Evolutionary conservation across 108 stramenopile genomes (phyloP).

Genomic region (Skeletonema tropicum): DNA sequence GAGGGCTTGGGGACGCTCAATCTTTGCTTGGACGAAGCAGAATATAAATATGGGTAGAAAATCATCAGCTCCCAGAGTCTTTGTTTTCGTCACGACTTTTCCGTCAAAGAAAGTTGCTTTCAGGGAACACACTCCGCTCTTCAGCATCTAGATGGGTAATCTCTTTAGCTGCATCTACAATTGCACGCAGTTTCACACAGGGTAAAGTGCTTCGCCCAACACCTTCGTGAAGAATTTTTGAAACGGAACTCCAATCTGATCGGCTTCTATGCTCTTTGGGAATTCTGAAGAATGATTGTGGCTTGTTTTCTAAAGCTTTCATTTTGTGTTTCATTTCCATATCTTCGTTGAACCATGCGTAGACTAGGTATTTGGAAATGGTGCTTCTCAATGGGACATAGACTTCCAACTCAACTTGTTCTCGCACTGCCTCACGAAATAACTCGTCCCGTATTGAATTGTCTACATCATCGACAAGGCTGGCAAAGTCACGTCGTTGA

Average conservation of each 20-base stretch:
- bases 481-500: slow-evolving; percentile 52
- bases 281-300: slow-evolving; percentile 66
- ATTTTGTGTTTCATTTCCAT: slow-evolving; percentile 82
- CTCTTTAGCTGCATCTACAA: slow-evolving; percentile 83
- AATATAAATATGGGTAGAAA: slow-evolving; percentile 93
- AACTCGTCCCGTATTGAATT: slow-evolving; percentile 56
- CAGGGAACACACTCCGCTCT: slow-evolving; percentile 41
- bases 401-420: slow-evolving; percentile 86
- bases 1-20: slow-evolving; percentile 84
- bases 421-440: slow-evolving; percentile 77
- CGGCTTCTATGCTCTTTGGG: slow-evolving; percentile 58
- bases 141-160: slow-evolving; percentile 60
- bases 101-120: slow-evolving; percentile 44
- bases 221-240: slow-evolving; percentile 72
- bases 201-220: slow-evolving; percentile 82
- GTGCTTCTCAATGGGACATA: slow-evolving; percentile 84
- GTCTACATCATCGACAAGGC: slow-evolving; percentile 30
- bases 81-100: slow-evolving; percentile 24
- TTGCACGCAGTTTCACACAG: slow-evolving; percentile 82
- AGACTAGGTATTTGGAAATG: slow-evolving; percentile 77
- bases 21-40: slow-evolving; percentile 78
- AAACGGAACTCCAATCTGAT: slow-evolving; percentile 75
- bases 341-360: slow-evolving; percentile 86
- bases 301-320: slow-evolving; percentile 60
- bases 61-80: slow-evolving; percentile 85